Conservation (phyloP, 257 asterid species). For the Nicotiana paniculata region DNA sequence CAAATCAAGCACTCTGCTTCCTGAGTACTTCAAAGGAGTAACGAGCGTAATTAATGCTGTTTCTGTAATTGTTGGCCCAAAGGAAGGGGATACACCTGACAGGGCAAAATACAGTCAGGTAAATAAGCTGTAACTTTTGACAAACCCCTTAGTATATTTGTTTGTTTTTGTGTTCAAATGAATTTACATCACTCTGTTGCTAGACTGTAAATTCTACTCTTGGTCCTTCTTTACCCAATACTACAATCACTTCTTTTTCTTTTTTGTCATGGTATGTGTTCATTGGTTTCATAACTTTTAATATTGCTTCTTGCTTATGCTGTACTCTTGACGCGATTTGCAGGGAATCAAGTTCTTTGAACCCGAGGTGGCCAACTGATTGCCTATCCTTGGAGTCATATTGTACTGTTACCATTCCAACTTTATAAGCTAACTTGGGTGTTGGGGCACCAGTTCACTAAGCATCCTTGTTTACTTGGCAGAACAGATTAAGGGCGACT, state of each 20-base stretch:
- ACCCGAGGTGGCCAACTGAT: constrained; percentile 72
- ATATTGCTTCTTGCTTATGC: background rate
- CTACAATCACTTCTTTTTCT: background rate
- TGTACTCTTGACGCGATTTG: constrained; percentile 6
- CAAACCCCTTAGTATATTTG: background rate
- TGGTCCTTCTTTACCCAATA: background rate
- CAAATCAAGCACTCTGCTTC: constrained; percentile 68
- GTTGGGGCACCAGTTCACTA: background rate
- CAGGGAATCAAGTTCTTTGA: constrained; percentile 99
- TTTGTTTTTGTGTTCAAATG: background rate
- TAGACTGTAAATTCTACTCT: background rate
- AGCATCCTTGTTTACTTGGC: constrained; percentile 24
- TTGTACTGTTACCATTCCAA: constrained; percentile 5
- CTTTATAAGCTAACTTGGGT: background rate
- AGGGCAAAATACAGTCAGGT: constrained; percentile 97
- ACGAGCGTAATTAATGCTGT: constrained; percentile 69
- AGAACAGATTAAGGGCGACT: constrained; percentile 82
- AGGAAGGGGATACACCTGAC: constrained; percentile 98
- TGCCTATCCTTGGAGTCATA: constrained; percentile 19
- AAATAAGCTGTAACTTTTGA: background rate
- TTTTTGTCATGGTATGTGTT: background rate
- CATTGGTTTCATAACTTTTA: background rate
- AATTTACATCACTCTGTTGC: background rate
- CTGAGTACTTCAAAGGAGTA: constrained; percentile 82
- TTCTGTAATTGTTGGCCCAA: constrained; percentile 96